Evolutionary conservation across 208 protist species (phyloP).

Genomic region (Wallacemonas collosoma): DNA sequence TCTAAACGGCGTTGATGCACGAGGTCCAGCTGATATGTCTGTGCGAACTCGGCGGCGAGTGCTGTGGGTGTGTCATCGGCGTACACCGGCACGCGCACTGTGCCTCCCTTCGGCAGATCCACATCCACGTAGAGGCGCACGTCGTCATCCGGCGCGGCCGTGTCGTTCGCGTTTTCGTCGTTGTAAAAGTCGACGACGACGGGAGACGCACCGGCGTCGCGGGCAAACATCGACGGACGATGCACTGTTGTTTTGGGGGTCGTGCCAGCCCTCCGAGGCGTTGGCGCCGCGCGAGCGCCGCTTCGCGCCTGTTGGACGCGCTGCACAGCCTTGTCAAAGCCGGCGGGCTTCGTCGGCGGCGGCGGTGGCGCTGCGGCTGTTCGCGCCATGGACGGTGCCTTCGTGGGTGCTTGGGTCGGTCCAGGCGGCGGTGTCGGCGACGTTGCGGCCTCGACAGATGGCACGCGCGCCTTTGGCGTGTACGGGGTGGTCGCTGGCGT

Average conservation of each 20-base stretch:
- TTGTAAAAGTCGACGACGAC: conserved; percentile 33
- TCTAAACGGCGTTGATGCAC: conserved; percentile 22
- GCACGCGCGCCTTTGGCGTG: neutral
- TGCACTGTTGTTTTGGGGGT: neutral
- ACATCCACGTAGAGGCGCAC: conserved; percentile 60
- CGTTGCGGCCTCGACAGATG: neutral
- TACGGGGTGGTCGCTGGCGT: conserved; percentile 23
- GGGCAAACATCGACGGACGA: conserved; percentile 13
- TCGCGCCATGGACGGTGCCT: conserved; percentile 1
- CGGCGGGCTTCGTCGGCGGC: conserved; percentile 18
- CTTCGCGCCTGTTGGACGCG: conserved; percentile 43
- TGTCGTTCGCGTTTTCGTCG: conserved; percentile 11
- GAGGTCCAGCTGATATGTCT: conserved; percentile 33
- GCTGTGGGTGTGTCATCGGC: conserved; percentile 33
- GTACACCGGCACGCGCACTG: conserved; percentile 48
- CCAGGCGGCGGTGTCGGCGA: neutral
- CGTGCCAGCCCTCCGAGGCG: neutral
- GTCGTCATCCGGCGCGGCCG: conserved; percentile 13
- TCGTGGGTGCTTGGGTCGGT: neutral
- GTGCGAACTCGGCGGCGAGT: conserved; percentile 38
- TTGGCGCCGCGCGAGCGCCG: neutral
- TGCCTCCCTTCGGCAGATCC: conserved; percentile 39
- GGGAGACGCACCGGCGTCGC: neutral
- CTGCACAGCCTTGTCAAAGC: conserved; percentile 54
- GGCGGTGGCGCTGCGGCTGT: neutral